Evolutionary conservation across 148 eudicot genomes (phyloP).

Genomic region (Limonium bicolor): DNA sequence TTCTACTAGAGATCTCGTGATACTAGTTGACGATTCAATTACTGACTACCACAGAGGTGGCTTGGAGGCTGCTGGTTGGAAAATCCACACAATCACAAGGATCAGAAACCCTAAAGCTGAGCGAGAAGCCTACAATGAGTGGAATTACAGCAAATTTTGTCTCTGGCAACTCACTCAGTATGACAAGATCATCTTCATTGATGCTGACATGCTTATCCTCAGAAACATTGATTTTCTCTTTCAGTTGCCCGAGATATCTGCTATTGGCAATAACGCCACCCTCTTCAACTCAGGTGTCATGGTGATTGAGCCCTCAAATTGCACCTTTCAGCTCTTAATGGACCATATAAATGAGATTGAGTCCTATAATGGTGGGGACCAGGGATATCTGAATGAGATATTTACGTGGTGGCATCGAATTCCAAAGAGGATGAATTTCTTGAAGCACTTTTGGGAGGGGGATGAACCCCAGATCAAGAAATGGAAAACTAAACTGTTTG

Average conservation of each 20-base stretch:
- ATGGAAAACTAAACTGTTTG: constrained; percentile 53
- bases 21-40: constrained; percentile 79
- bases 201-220: constrained; percentile 76
- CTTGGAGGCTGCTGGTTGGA: constrained; percentile 85
- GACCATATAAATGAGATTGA: constrained; percentile 71
- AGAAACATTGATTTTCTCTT: constrained; percentile 77
- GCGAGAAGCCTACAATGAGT: constrained; percentile 82
- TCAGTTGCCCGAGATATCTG: constrained; percentile 69
- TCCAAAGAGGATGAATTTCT: constrained; percentile 72
- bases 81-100: constrained; percentile 52
- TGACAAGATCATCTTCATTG: constrained; percentile 86
- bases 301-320: constrained; percentile 90
- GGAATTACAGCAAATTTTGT: constrained; percentile 95
- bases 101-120: constrained; percentile 91
- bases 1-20: constrained; percentile 77
- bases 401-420: constrained; percentile 97
- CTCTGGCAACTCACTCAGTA: constrained; percentile 94
- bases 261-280: constrained; percentile 68
- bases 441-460: constrained; percentile 76
- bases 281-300: constrained; percentile 93
- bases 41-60: constrained; percentile 60
- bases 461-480: constrained; percentile 68
- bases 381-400: constrained; percentile 81
- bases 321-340: constrained; percentile 72
- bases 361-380: constrained; percentile 94